Conservation (phyloP, 352 stramenopile species). For the Phytophthora quininea region DNA sequence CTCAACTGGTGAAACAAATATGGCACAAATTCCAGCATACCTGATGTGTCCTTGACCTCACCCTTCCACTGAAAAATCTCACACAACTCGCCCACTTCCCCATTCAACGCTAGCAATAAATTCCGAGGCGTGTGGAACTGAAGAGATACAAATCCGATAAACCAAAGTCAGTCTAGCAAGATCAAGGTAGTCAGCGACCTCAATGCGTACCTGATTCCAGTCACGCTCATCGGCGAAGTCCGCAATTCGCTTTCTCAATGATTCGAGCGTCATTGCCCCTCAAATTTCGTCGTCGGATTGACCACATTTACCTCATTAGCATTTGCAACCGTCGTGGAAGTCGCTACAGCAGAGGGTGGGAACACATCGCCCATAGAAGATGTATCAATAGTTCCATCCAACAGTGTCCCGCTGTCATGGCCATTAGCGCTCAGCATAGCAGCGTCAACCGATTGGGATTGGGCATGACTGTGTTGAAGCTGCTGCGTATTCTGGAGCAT, state of each 20-base stretch:
- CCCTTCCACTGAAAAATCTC: slow-evolving; percentile 95
- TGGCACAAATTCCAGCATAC: slow-evolving; percentile 33
- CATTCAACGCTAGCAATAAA: slow-evolving; percentile 93
- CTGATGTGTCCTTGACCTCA: slow-evolving; percentile 73
- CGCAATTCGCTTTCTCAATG: slow-evolving; percentile 56
- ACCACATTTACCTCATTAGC: slow-evolving; percentile 5
- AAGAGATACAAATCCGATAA: background rate
- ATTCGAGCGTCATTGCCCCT: slow-evolving; percentile 68
- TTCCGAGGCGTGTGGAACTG: slow-evolving; percentile 88
- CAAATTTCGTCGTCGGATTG: slow-evolving; percentile 39
- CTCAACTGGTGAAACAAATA: background rate
- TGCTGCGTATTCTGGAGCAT: slow-evolving; percentile 28
- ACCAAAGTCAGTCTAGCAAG: background rate
- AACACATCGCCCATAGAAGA: slow-evolving; percentile 50
- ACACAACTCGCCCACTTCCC: slow-evolving; percentile 95
- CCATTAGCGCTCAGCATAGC: slow-evolving; percentile 52
- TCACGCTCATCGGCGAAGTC: slow-evolving; percentile 66
- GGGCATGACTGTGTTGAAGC: slow-evolving; percentile 24
- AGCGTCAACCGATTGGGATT: slow-evolving; percentile 27
- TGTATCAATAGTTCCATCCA: slow-evolving; percentile 61
- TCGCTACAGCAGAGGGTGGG: slow-evolving; percentile 28
- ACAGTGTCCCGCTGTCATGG: slow-evolving; percentile 58
- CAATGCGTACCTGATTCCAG: slow-evolving; percentile 67
- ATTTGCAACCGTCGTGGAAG: slow-evolving; percentile 17
- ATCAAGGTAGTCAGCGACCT: slow-evolving; percentile 21